phyloP scores from a whole-genome alignment of 768 basidiomycete genomes.

The Rhodotorula babjevae region DNA sequence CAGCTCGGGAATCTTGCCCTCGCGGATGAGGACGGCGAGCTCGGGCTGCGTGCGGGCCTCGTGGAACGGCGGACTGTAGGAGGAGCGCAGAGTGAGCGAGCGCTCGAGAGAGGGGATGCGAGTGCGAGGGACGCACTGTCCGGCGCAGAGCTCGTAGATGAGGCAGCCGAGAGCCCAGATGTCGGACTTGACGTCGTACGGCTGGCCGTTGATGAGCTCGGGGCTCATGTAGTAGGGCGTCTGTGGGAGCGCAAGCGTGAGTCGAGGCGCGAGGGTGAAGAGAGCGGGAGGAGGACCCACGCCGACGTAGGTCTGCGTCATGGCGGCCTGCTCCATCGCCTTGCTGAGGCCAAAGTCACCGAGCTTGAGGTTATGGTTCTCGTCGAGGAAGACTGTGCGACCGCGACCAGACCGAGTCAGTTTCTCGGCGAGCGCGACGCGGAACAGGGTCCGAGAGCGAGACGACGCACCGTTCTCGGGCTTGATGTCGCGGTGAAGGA shows the following conservation, averaged over 20 bases:
- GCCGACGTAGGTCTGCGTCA: constrained; percentile 95
- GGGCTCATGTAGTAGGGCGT: constrained; percentile 99
- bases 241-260: constrained; percentile 49
- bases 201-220: constrained; percentile 92
- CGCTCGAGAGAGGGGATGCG: not conserved
- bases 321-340: constrained; percentile 76
- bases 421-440: not conserved
- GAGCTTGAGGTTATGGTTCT: constrained; percentile 77
- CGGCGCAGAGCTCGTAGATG: constrained; percentile 90
- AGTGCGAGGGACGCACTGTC: constrained; percentile 54
- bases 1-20: constrained; percentile 84
- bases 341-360: constrained; percentile 97
- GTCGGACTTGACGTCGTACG: constrained; percentile 95
- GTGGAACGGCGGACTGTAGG: constrained; percentile 68
- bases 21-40: constrained; percentile 70
- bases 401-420: not conserved
- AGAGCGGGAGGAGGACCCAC: constrained; percentile 53
- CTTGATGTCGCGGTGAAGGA: constrained; percentile 91
- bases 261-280: too few relatives aligned
- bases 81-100: accelerated
- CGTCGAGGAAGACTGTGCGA: constrained; percentile 76
- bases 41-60: constrained; percentile 86
- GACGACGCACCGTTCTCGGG: constrained; percentile 80
- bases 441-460: not conserved
- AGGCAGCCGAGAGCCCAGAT: constrained; percentile 98